Evolutionary conservation across 2,329 filamentous ascomycete genomes (phyloP), one percentile per base, ranked within the genome.

Genomic region (Fusarium sambucinum): DNA sequence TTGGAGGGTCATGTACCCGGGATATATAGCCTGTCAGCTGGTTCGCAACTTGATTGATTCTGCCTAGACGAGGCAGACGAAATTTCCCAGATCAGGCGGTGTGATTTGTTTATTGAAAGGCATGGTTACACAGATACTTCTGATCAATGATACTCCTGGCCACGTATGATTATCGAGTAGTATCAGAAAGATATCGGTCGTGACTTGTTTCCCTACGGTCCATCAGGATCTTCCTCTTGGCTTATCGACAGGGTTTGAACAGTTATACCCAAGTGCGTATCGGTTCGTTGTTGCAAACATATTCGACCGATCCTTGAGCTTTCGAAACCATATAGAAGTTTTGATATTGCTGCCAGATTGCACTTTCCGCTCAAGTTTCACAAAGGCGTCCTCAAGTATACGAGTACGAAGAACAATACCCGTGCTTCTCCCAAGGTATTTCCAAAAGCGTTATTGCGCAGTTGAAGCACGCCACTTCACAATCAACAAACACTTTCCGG

Each of bases 21-120:
- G 29, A 65, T 65, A 69, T 69, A 63, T 59, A 70, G 37, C 40
- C 35, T 32, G 53, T 67, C 62, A 70, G 62, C 62, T 67, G 66
- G 66, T 59, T 54, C 53, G 66, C 63, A 70, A 57, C 48, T 46
- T 67, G 53, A 63, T 59, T 44, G 42, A 50, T 63, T 54, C 61
- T 69, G 66, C 66, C 66, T 63, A 41, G 45, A 40, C 53, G 41
- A 69, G 66, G 66, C 62, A 66, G 56, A 54, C 33, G 38, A 29
- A 45, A 63, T 53, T 54, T 67, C 41, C 41, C 51, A 55, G 33
- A 25, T 55, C 48, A 55, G 62, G 66, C 62, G 66, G 50, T 67
- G 57, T 63, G 63, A 59, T 47, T 63, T 55, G 51, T 46, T 33
- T 46, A 38, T 41, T 61, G 35, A 17, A 66, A 52, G 55, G 17